Percentiles rank a stretch among this genome's conserved stretches.
These are phyloP conservation scores for Trichophyton benhamiae DNA, from an alignment of 2,329 filamentous ascomycete species.

Conservation along the genomic window DNA sequence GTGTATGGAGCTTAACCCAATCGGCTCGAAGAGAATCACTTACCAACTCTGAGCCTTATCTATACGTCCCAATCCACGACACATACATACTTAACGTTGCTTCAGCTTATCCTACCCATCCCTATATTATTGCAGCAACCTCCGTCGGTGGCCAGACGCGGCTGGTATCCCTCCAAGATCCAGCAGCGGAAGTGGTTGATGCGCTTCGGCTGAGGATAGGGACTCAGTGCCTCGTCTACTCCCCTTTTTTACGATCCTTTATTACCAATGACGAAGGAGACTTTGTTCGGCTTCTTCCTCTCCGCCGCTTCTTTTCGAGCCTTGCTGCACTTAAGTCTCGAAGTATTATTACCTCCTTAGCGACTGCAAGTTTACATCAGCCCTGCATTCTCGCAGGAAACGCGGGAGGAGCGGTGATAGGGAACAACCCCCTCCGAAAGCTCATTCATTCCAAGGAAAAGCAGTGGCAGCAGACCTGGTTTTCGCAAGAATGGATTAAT, in stretches of 20 bases:
- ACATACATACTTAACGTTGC: conserved; percentile 29
- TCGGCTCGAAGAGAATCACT: conserved; percentile 9
- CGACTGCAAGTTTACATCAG: conserved; percentile 35
- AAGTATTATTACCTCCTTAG: conserved; percentile 24
- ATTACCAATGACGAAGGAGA: conserved; percentile 45
- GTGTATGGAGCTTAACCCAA: conserved; percentile 38
- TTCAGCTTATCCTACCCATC: conserved; percentile 42
- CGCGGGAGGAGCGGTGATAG: conserved; percentile 40
- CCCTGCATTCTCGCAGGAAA: conserved; percentile 43
- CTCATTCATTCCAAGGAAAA: conserved; percentile 39
- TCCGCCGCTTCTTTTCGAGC: conserved; percentile 42
- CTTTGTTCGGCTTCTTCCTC: conserved; percentile 36
- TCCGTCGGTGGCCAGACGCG: conserved; percentile 44
- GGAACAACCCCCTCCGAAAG: conserved; percentile 41
- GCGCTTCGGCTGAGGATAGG: conserved; percentile 41
- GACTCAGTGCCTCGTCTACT: conserved; percentile 40
- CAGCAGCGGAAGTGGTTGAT: conserved; percentile 33
- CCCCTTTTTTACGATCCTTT: conserved; percentile 43
- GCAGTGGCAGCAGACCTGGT: conserved; percentile 46
- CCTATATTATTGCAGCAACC: conserved; percentile 41
- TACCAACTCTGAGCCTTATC: conserved; percentile 21
- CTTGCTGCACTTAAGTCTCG: conserved; percentile 38
- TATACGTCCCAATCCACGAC: conserved; percentile 27
- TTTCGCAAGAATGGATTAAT: conserved; percentile 44
- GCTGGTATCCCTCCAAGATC: conserved; percentile 43